Evolutionary conservation across 2,329 filamentous ascomycete species (phyloP), one percentile per base, ranked within the genome.

Genomic region (Aureobasidium sp.): DNA sequence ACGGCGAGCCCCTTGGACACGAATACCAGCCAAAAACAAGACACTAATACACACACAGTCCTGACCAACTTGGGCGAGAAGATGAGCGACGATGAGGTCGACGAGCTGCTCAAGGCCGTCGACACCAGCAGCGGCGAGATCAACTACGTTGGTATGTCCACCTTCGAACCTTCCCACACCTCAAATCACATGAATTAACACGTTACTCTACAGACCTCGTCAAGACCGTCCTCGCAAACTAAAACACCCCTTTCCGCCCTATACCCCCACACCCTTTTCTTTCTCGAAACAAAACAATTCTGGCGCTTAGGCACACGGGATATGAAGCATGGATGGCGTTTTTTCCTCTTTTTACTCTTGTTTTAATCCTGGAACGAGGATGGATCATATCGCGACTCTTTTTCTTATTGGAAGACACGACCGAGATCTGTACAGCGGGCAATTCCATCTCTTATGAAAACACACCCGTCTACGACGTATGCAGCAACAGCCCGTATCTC

Each of bases 81-180:
- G 83, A 96, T 99, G 91, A 90, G 88, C 64, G 93, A 99, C 70
- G 94, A 97, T 65, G 94, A 99, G 81, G 94, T 99, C 51, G 93
- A 97, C 74, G 94, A 99, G 82, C 83, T 99, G 72, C 86, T 99
- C 75, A 99, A 97, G 86, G 91, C 92, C 0, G 93, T 97, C 66
- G 94, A 99, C 74, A 95, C 92, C 63, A 94, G 88, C 77, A 93
- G 88, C 60, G 92, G 93, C 68, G 92, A 97, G 83, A 90, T 99
- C 76, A 96, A 97, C 80, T 99, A 99, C 76, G 92, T 88, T 66
- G 91, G 90, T 94, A 80, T 65, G 85, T 74, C 4, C 1, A 25
- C 8, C 13, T 21, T 21, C 31, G 17, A 3, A n/a, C 19, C 7
- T 4, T 25, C 43, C 11, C 3, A 4, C 43, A n/a, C 4, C 9